phyloP scores from a whole-genome alignment of 805 yeast species.

The Vanderwaltozyma polyspora region DNA sequence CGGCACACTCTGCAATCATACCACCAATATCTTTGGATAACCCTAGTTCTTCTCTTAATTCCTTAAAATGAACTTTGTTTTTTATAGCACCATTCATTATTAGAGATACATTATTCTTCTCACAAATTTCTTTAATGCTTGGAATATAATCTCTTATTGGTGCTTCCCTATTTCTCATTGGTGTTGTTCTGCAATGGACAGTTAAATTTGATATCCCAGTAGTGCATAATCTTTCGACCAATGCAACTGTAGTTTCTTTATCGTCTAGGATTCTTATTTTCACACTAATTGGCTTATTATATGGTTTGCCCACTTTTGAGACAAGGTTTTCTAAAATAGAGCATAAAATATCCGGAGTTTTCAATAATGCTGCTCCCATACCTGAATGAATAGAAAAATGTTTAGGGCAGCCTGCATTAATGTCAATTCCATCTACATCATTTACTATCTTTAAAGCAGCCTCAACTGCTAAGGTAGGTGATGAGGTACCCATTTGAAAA shows the following conservation, averaged over 20 bases:
- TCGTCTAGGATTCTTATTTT: conserved; percentile 73
- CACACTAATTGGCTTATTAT: conserved; percentile 73
- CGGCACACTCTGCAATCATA: conserved; percentile 91
- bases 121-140: conserved; percentile 51
- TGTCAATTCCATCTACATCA: conserved; percentile 88
- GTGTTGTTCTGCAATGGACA: conserved; percentile 80
- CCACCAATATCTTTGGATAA: conserved; percentile 54
- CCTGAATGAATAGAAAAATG: conserved; percentile 91
- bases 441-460: conserved; percentile 73
- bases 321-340: conserved; percentile 61
- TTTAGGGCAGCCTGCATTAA: conserved; percentile 96
- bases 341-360: conserved; percentile 70
- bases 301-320: conserved; percentile 66
- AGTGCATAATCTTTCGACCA: conserved; percentile 45
- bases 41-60: conserved; percentile 42
- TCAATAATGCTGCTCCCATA: conserved; percentile 90
- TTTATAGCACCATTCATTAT: conserved; percentile 73
- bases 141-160: conserved; percentile 66
- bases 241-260: conserved; percentile 44
- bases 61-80: conserved; percentile 40
- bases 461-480: conserved; percentile 72
- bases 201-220: conserved; percentile 86
- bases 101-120: conserved; percentile 52
- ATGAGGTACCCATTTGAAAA: conserved; percentile 85
- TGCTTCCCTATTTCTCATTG: conserved; percentile 77